Percentiles rank a stretch among this genome's conserved stretches.
These are phyloP conservation scores for Calonectria montana DNA, from an alignment of 2,329 filamentous ascomycete species.

Conservation along the genomic window DNA sequence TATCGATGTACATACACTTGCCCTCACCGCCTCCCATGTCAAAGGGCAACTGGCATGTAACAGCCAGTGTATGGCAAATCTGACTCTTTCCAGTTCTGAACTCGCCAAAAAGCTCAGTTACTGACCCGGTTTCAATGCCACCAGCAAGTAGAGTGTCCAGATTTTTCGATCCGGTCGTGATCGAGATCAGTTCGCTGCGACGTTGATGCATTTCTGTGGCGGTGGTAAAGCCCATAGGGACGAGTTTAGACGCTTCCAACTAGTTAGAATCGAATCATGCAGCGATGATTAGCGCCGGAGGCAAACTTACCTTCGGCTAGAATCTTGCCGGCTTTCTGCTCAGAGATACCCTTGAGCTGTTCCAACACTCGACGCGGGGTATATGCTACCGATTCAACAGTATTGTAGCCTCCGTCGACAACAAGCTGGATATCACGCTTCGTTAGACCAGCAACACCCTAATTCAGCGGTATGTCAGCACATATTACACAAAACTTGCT, in stretches of 20 bases:
- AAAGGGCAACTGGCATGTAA: slow-evolving; percentile 97
- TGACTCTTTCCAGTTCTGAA: slow-evolving; percentile 99
- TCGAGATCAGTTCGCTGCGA: slow-evolving; percentile 95
- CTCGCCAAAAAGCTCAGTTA: slow-evolving; percentile 98
- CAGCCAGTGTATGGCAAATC: slow-evolving; percentile 97
- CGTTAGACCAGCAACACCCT: slow-evolving; percentile 92
- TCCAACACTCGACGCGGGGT: slow-evolving; percentile 86
- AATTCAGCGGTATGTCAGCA: slow-evolving; percentile 20
- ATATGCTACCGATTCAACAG: slow-evolving; percentile 95
- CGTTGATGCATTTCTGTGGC: slow-evolving; percentile 99
- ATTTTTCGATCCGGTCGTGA: slow-evolving; percentile 97
- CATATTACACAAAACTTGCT: not conserved
- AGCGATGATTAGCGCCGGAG: not conserved
- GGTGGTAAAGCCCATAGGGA: slow-evolving; percentile 99
- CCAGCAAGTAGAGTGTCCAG: slow-evolving; percentile 94
- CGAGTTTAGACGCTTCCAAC: slow-evolving; percentile 85
- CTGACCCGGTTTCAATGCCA: slow-evolving; percentile 95
- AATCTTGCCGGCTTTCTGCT: slow-evolving; percentile 94
- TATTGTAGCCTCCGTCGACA: slow-evolving; percentile 92
- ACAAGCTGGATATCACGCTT: slow-evolving; percentile 95
- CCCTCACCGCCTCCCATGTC: slow-evolving; percentile 99
- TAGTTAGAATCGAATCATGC: slow-evolving; percentile 22
- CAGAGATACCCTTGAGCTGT: slow-evolving; percentile 97
- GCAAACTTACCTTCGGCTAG: slow-evolving; percentile 79
- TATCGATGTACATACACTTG: slow-evolving; percentile 98